Conservation (phyloP, 2,329 filamentous ascomycete species). For the Magnaporthiopsis incrustans region DNA sequence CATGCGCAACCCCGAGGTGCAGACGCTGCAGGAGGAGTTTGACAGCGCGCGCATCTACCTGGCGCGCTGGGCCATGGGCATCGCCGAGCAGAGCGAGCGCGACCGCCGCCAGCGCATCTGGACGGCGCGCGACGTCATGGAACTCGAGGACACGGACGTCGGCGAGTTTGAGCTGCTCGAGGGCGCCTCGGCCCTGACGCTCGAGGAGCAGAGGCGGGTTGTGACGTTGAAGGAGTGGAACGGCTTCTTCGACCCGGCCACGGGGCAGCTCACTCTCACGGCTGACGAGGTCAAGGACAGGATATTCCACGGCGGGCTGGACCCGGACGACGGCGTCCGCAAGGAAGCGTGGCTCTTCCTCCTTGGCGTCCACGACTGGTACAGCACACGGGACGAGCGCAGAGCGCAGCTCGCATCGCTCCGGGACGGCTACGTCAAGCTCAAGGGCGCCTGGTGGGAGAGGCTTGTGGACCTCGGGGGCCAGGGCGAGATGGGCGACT, state of each 20-base stretch:
- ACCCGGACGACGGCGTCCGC: conserved; percentile 80
- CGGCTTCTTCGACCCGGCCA: conserved; percentile 71
- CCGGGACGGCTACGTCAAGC: conserved; percentile 84
- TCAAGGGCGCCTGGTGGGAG: conserved; percentile 97
- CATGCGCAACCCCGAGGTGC: conserved; percentile 86
- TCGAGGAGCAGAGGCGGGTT: conserved; percentile 68
- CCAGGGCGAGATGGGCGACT: conserved; percentile 76
- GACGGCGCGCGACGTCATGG: conserved; percentile 86
- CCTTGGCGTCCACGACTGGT: conserved; percentile 87
- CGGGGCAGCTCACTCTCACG: conserved; percentile 70
- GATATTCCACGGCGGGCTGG: conserved; percentile 90
- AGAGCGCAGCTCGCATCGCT: conserved; percentile 76
- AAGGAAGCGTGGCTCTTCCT: conserved; percentile 97
- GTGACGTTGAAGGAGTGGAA: conserved; percentile 84
- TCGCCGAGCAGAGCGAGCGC: conserved; percentile 90
- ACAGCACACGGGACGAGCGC: conserved; percentile 79
- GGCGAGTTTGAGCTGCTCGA: conserved; percentile 95
- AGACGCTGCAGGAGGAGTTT: conserved; percentile 93
- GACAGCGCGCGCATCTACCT: conserved; percentile 93
- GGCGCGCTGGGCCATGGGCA: conserved; percentile 96
- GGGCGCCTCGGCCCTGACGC: conserved; percentile 57
- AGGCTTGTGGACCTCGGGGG: conserved; percentile 75
- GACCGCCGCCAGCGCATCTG: conserved; percentile 82
- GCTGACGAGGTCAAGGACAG: conserved; percentile 91
- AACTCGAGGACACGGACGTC: conserved; percentile 89